Base-by-base conservation (phyloP, 2,329 filamentous ascomycete genomes). In the Microsporum ferrugineum region DNA sequence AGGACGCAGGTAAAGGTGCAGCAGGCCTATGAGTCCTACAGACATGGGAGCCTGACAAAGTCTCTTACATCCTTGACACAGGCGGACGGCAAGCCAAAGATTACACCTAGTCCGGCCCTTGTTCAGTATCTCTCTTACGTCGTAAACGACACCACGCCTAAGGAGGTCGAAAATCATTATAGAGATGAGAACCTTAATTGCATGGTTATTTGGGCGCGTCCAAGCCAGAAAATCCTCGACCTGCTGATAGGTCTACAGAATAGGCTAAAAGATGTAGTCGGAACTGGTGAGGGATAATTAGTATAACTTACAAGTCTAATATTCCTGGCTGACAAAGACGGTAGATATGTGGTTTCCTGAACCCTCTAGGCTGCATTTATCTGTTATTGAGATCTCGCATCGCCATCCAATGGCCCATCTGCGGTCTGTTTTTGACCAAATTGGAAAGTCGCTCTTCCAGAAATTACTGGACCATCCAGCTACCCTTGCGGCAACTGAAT, bases 261-360 rank as follows among this genome's bases (percentile, higher is more conserved):
- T 17, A 49, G 39, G 29, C 49, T 62, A 17, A 60, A 43, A 59
- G 36, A 27, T 12, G 23, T 53, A 10, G 57, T 58, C 2, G 61
- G 61, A 23, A 34, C 57, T 38, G 61, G 61, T 62, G 33, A 17
- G 51, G 12, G 8, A 4, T 55, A n/a, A 8, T 10, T 34, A 23
- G 17, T 23, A 23, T 23, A 23, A 23, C 33, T 55, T 23, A 23
- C 3, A 6, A 36, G 2, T 55, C 17, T 7, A 14, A 5, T 36
- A 27, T n/a, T 4, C 17, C 10, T 12, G 10, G 8, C 10, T 33
- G 3, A 14, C 14, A 43, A 7, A 31, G 23, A 29, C 12, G n/a
- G 5, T 31, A 62, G 61, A 62, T 43, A 60, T 62, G 57, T 62
- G 61, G 61, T 60, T 62, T 58, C 61, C 61, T 33, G 57, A 62